phyloP scores from a whole-genome alignment of 345 rosid genomes.

The Camelina laxa region DNA sequence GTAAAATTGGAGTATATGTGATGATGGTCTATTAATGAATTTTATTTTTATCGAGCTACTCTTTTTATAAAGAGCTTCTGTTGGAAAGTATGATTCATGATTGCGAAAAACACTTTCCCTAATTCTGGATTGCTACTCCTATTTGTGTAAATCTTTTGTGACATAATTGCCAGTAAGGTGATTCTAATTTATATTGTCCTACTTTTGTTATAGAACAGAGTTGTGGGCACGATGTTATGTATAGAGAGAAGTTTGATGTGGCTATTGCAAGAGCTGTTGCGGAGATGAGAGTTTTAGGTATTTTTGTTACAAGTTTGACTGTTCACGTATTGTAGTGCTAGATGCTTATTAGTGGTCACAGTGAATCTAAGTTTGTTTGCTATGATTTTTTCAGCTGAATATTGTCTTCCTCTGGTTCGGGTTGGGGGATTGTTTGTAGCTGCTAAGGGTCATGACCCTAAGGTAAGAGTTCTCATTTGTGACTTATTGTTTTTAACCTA shows the following conservation, averaged over 20 bases:
- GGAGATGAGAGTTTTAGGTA: conserved; percentile 92
- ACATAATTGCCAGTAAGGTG: conserved; percentile 4
- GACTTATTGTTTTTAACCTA: neutral
- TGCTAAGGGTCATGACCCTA: conserved; percentile 95
- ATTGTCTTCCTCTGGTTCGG: conserved; percentile 91
- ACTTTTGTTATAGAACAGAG: conserved; percentile 62
- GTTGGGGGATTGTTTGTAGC: conserved; percentile 94
- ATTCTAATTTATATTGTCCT: conserved; percentile 15
- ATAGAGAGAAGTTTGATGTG: conserved; percentile 86
- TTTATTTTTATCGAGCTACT: neutral
- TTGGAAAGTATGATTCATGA: conserved; percentile 10
- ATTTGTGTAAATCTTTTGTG: neutral
- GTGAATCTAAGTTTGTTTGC: conserved; percentile 20
- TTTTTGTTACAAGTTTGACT: neutral
- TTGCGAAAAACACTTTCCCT: neutral
- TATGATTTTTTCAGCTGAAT: conserved; percentile 70
- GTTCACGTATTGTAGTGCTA: neutral
- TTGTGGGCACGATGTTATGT: conserved; percentile 60
- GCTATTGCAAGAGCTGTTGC: conserved; percentile 97
- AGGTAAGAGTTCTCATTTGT: conserved; percentile 49
- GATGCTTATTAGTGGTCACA: conserved; percentile 20
- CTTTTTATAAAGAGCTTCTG: conserved; percentile 1
- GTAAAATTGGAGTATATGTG: neutral
- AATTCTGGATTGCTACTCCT: neutral
- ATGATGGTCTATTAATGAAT: conserved; percentile 14